Evolutionary conservation across 805 yeast genomes (phyloP).

Genomic region (Yamadazyma endophytica): DNA sequence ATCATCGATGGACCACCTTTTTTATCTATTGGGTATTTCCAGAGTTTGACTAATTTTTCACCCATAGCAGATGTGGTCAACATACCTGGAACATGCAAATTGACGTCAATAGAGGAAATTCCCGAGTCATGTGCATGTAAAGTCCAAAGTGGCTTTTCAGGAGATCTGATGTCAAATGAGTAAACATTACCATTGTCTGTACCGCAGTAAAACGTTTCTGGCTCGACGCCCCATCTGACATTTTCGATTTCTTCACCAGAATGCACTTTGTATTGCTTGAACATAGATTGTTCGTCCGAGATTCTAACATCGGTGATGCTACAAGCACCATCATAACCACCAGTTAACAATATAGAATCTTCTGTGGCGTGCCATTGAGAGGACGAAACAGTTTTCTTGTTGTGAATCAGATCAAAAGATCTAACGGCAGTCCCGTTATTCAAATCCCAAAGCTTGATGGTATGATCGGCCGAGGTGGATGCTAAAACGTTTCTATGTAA

Average conservation of each 20-base stretch:
- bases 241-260: constrained; percentile 81
- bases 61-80: constrained; percentile 88
- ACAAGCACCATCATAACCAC: constrained; percentile 86
- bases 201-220: constrained; percentile 69
- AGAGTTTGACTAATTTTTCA: constrained; percentile 78
- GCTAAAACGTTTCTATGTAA: constrained; percentile 81
- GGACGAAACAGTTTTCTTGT: constrained; percentile 75
- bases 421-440: constrained; percentile 70
- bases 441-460: constrained; percentile 95
- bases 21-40: constrained; percentile 61
- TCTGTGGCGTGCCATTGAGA: constrained; percentile 79
- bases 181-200: constrained; percentile 88
- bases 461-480: constrained; percentile 92
- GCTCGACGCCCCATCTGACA: constrained; percentile 60
- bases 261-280: constrained; percentile 60
- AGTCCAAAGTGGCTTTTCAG: constrained; percentile 80
- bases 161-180: constrained; percentile 78
- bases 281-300: constrained; percentile 53
- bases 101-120: constrained; percentile 74
- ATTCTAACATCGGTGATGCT: constrained; percentile 85
- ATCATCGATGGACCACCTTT: constrained; percentile 74
- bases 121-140: constrained; percentile 97
- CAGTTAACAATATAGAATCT: constrained; percentile 72
- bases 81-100: constrained; percentile 63
- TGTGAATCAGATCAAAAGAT: constrained; percentile 67